Evolutionary conservation across 352 stramenopile genomes (phyloP), one percentile per base, ranked within the genome.

Genomic region (Phytopythium montanum): DNA sequence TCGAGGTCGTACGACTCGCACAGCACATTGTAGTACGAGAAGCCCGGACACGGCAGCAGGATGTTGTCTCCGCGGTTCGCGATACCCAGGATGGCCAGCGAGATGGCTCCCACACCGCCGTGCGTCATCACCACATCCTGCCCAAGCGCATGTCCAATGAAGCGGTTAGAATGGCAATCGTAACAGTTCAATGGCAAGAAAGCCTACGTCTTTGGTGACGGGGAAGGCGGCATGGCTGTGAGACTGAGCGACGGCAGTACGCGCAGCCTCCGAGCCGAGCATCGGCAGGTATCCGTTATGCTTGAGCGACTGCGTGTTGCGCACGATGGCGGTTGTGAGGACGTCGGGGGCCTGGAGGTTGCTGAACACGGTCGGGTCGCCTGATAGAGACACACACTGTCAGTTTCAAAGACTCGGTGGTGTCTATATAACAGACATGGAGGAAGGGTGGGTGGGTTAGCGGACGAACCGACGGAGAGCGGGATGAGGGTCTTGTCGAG

Each of bases 21-120:
- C 64, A 88, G 76, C 73, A 98, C 48, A 5, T 39, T 19, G 26
- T 54, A 54, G 7, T 33, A 33, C 25, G 48, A 54, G 8, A 54
- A 97, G 21, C 82, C 87, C 13, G 92, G 90, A 58, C 83, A 69
- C 0, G 92, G 90, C 19, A 97, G 69, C 38, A 98, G 66, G 16
- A 98, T 66, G 49, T 89, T 88, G 52, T 90, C 79, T 25, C 83
- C 68, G 19, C 28, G 54, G 18, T 81, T 55, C 75, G 66, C 70
- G 93, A 98, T 53, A 21, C 76, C 82, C 19, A 76, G 86, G 7
- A 98, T 70, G 5, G 77, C 80, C 48, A 97, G 71, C 48, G 97
- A 89, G 21, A 98, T 67, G 7, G 90, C 88, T 29, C 90, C 90
- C 3, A 84, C 95, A 55, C 84, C 95, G n/a, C 92, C 92, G 57